Evolutionary conservation across 2,329 filamentous ascomycete species (phyloP), one percentile per base, ranked within the genome.

Genomic region (Xylariaceae sp.): DNA sequence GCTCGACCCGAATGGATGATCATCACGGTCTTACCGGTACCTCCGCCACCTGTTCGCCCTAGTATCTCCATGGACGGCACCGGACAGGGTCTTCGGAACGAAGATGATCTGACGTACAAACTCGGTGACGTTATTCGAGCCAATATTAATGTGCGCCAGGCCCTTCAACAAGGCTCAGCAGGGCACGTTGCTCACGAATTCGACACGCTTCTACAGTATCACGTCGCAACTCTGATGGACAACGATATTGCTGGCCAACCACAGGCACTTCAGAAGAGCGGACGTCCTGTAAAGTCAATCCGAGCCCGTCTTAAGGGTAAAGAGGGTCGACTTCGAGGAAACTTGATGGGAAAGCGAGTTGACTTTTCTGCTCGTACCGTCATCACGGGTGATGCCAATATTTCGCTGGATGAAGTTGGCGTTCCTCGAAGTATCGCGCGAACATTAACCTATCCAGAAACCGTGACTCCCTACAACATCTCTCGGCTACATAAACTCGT

Each of bases 61-160:
- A 96, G 91, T 79, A 95, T 99, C 64, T 95, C 92, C 19, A 92
- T 97, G 76, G 95, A 97, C 67, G 92, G 94, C 49, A 95, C 90
- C 41, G 88, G 89, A 49, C 89, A 89, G 61, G 94, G 94, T 59
- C 86, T 92, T 78, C 88, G 94, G 59, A 94, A 94, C 69, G 94
- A 99, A 74, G 94, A 99, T 71, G 95, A 99, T 79, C 81, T 99
- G 80, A 99, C 94, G 0, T 99, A 96, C 81, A 99, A 99, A 75
- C 79, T 99, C 30, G 92, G 92, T 66, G 94, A 99, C 73, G 96
- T 99, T 66, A 94, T 99, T 64, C 91, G 94, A 62, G 92, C 94
- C 64, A 99, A 99, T 74, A 87, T 88, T 63, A 96, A 96, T 65
- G 92, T 99, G 53, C 86, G 89, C 63, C 87, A 94, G 63, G 94